Conservation (phyloP, 768 basidiomycete genomes). For the Lentinula edodes region DNA sequence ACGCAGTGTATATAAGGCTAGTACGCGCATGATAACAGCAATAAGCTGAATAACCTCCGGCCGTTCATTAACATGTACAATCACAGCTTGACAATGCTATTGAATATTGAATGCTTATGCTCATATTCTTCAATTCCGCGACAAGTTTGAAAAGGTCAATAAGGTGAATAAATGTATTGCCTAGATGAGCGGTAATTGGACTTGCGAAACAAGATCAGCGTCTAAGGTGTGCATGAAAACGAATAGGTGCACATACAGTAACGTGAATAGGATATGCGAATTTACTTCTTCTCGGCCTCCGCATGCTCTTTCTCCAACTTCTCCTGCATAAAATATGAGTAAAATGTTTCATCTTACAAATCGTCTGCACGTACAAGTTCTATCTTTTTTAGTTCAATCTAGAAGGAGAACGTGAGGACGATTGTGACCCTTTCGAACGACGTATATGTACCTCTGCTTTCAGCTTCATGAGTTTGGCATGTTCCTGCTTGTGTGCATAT, state of each 20-base stretch:
- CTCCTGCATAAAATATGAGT: background rate
- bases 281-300: background rate
- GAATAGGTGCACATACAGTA: background rate
- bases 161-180: background rate
- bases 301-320: slow-evolving; percentile 8
- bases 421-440: background rate
- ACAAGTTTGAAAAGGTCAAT: background rate
- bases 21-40: too few relatives aligned
- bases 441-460: slow-evolving; percentile 40
- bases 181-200: background rate
- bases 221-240: background rate
- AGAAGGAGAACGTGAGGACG: background rate
- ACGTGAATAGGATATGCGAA: background rate
- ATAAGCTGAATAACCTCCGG: too few relatives aligned
- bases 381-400: slow-evolving; percentile 4
- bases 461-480: slow-evolving; percentile 53
- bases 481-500: slow-evolving; percentile 56
- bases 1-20: too few relatives aligned
- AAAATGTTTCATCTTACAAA: background rate
- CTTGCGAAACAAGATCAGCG: background rate
- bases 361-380: background rate
- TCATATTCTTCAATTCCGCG: background rate
- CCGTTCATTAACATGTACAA: too few relatives aligned
- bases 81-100: too few relatives aligned
- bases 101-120: background rate